Evolutionary conservation across 495 filamentous ascomycete species (phyloP).

Genomic region (Aspergillus bertholletiae): DNA sequence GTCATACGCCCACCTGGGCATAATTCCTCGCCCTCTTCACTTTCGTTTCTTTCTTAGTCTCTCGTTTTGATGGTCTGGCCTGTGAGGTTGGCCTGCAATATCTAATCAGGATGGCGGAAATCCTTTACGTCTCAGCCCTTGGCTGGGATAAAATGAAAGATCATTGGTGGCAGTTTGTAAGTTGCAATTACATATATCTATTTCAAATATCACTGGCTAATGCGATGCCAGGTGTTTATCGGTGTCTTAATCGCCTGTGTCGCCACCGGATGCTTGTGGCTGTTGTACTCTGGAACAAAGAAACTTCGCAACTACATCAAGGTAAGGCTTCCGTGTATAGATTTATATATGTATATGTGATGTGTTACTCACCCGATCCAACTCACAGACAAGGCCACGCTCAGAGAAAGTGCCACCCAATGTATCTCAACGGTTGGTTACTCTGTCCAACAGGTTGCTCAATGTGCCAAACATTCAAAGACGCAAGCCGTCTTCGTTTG

Average conservation of each 20-base stretch:
- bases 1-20: slow-evolving; percentile 3
- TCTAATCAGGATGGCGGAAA: slow-evolving; percentile 28
- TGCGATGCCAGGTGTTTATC: slow-evolving; percentile 29
- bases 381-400: slow-evolving; percentile 21
- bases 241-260: slow-evolving; percentile 35
- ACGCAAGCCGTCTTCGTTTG: slow-evolving; percentile 42
- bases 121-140: slow-evolving; percentile 31
- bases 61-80: slow-evolving; percentile 7
- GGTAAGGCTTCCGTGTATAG: slow-evolving; percentile 23
- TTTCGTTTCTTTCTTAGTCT: slow-evolving; percentile 4
- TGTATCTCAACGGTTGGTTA: slow-evolving; percentile 24
- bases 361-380: neutral
- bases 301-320: slow-evolving; percentile 26
- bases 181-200: slow-evolving; percentile 4
- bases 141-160: slow-evolving; percentile 35
- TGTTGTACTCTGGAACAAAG: slow-evolving; percentile 24
- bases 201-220: slow-evolving; percentile 12
- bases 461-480: slow-evolving; percentile 16
- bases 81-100: slow-evolving; percentile 8
- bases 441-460: slow-evolving; percentile 23
- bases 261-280: slow-evolving; percentile 24
- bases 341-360: neutral
- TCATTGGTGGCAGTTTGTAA: slow-evolving; percentile 45
- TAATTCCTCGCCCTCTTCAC: neutral
- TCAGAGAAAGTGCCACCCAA: slow-evolving; percentile 28